Conservation (phyloP, 108 stramenopile species). For the Chaetoceros muelleri region DNA sequence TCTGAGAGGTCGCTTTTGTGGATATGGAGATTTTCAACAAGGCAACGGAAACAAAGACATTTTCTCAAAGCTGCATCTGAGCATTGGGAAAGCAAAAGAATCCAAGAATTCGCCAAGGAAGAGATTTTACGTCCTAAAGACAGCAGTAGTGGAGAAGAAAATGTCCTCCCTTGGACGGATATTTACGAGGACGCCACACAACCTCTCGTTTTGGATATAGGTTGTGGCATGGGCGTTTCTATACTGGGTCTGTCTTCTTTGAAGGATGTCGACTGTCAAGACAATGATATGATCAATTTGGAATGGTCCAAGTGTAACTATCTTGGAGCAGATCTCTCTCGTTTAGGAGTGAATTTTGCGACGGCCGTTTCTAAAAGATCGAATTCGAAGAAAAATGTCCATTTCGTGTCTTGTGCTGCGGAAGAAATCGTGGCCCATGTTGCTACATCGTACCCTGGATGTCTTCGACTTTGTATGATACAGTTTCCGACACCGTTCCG, state of each 20-base stretch:
- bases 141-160: no score
- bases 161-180: no score
- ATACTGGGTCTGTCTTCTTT: conserved; percentile 39
- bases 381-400: conserved; percentile 20
- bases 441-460: conserved; percentile 20
- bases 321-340: conserved; percentile 57
- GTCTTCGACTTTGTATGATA: conserved; percentile 32
- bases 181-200: conserved; percentile 38
- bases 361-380: conserved; percentile 38
- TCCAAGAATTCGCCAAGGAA: no score
- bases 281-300: conserved; percentile 11
- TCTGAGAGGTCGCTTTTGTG: conserved; percentile 3
- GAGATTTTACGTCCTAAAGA: no score
- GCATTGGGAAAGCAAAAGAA: no score
- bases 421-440: conserved; percentile 33
- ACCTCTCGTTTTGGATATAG: conserved; percentile 64
- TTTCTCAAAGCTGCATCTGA: not conserved
- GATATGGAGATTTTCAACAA: conserved; percentile 9
- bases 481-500: conserved; percentile 74
- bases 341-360: conserved; percentile 43
- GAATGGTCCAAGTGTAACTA: conserved; percentile 54
- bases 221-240: conserved; percentile 71
- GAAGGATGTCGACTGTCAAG: not conserved
- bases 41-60: conserved; percentile 1
- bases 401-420: conserved; percentile 44